phyloP scores from a whole-genome alignment of 257 asterid genomes.

The Voacanga thouarsii region DNA sequence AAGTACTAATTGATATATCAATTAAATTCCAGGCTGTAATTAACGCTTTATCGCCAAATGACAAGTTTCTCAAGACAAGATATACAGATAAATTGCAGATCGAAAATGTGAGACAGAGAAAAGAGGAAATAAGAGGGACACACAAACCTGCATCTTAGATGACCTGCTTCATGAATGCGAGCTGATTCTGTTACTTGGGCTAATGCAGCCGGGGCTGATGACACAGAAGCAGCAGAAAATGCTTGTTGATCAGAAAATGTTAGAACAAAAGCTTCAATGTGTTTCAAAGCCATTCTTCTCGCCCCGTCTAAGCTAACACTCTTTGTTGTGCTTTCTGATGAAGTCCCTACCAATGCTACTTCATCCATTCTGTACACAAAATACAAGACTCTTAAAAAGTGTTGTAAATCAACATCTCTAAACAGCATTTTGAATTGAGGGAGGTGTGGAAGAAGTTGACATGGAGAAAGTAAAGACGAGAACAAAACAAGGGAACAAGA shows the following conservation, averaged over 20 bases:
- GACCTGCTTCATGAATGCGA: conserved; percentile 81
- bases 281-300: conserved; percentile 63
- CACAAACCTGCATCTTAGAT: conserved; percentile 84
- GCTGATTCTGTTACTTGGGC: conserved; percentile 68
- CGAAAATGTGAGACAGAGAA: not conserved
- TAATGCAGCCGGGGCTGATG: conserved; percentile 64
- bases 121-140: conserved; percentile 6
- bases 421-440: not conserved
- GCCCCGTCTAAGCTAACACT: conserved; percentile 56
- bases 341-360: conserved; percentile 48
- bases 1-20: conserved; percentile 1
- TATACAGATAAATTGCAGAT: not conserved
- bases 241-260: conserved; percentile 63
- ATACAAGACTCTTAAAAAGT: conserved; percentile 7
- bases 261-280: conserved; percentile 62
- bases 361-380: conserved; percentile 68
- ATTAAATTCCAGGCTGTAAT: not conserved
- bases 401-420: not conserved
- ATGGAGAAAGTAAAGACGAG: not conserved
- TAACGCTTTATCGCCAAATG: not conserved
- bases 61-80: not conserved
- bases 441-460: not conserved
- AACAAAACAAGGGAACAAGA: not conserved
- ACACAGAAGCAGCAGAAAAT: conserved; percentile 68
- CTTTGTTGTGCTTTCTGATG: conserved; percentile 59